phyloP scores from a whole-genome alignment of 2,329 filamentous ascomycete genomes.

The Fusarium tanahbumbuense region DNA sequence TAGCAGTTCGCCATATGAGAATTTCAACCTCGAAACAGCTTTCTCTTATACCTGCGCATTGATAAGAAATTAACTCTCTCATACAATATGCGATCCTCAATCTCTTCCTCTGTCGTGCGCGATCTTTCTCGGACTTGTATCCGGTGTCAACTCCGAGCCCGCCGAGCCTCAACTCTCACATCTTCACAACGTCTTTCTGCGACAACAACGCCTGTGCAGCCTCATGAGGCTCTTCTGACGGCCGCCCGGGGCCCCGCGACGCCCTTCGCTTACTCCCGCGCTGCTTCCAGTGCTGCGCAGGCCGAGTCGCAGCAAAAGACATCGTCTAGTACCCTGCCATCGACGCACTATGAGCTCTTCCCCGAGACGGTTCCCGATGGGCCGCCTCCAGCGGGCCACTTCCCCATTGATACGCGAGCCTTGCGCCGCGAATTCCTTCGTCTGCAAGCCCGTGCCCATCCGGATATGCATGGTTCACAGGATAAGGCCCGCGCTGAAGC shows the following conservation, averaged over 20 bases:
- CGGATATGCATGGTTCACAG: constrained; percentile 71
- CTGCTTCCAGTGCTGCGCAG: constrained; percentile 30
- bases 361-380: constrained; percentile 80
- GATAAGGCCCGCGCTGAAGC: constrained; percentile 75
- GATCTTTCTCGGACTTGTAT: constrained; percentile 51
- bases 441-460: constrained; percentile 82
- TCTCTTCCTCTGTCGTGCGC: constrained; percentile 41
- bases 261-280: constrained; percentile 15
- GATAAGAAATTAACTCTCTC: background rate
- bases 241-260: constrained; percentile 3
- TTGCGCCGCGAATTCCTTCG: constrained; percentile 88
- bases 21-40: background rate
- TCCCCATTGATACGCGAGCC: constrained; percentile 75
- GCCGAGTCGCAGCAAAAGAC: constrained; percentile 10
- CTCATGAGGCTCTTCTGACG: constrained; percentile 9
- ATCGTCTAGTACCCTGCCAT: constrained; percentile 33
- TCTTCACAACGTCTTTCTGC: constrained; percentile 30
- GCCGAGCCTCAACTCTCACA: constrained; percentile 41
- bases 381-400: constrained; percentile 81
- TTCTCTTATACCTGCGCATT: background rate
- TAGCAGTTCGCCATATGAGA: background rate
- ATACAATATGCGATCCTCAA: constrained; percentile 44
- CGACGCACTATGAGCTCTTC: constrained; percentile 89
- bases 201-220: constrained; percentile 7
- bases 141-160: constrained; percentile 50